These are phyloP conservation scores for Aspergillus haitiensis DNA, from an alignment of 495 filamentous ascomycete genomes.

Conservation along the genomic window DNA sequence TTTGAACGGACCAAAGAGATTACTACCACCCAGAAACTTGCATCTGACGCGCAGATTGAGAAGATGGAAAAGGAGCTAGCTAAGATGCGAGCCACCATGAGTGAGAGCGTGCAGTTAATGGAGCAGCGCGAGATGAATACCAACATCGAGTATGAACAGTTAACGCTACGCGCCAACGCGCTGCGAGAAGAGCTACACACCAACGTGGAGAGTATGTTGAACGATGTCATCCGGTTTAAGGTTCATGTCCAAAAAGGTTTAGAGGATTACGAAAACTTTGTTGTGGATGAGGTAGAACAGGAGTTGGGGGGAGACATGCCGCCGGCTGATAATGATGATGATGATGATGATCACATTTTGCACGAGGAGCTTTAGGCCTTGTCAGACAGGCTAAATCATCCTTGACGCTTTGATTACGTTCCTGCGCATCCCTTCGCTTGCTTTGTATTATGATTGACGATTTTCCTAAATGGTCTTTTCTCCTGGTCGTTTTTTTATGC, in stretches of 20 bases:
- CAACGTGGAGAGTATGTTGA: constrained; percentile 92
- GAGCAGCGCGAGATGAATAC: constrained; percentile 96
- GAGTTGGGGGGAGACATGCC: constrained; percentile 61
- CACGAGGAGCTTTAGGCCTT: constrained; percentile 32
- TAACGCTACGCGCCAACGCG: constrained; percentile 77
- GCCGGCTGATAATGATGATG: constrained; percentile 26
- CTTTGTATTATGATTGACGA: constrained; percentile 21
- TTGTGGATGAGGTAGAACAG: constrained; percentile 84
- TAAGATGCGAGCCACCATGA: constrained; percentile 81
- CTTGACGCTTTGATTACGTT: not conserved
- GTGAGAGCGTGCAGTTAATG: constrained; percentile 87
- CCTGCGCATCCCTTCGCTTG: not conserved
- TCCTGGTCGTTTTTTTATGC: not conserved
- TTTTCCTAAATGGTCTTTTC: constrained; percentile 3
- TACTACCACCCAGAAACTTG: constrained; percentile 80
- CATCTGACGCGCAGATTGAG: constrained; percentile 89
- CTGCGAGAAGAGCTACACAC: constrained; percentile 93
- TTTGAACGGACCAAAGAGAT: constrained; percentile 92
- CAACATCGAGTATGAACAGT: constrained; percentile 94
- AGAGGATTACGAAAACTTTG: constrained; percentile 90
- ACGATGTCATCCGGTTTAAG: constrained; percentile 98
- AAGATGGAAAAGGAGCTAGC: constrained; percentile 97
- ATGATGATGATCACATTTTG: constrained; percentile 25
- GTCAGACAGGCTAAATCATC: not conserved
- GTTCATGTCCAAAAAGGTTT: constrained; percentile 89